Evolutionary conservation across 129 eudicot species (phyloP).

Genomic region (Chrysanthemum seticuspe): DNA sequence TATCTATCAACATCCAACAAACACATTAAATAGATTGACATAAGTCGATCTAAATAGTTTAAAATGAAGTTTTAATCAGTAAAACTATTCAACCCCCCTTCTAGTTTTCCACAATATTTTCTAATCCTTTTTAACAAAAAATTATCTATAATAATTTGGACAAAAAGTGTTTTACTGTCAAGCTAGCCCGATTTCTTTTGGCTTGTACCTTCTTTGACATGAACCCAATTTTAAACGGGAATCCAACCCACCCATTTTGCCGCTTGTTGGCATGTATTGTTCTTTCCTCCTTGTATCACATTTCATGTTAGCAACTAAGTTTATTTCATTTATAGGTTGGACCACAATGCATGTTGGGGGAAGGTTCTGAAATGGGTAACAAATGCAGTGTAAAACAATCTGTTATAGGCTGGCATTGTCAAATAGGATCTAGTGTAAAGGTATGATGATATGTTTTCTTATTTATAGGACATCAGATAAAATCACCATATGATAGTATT

Average conservation of each 20-base stretch:
- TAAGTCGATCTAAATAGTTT: too few species aligned
- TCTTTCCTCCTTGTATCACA: not conserved
- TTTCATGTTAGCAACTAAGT: not conserved
- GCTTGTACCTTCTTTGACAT: conserved; percentile 7
- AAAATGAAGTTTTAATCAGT: too few species aligned
- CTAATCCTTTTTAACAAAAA: too few species aligned
- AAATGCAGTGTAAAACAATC: conserved; percentile 95
- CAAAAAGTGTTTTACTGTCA: too few species aligned
- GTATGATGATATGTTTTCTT: conserved; percentile 30
- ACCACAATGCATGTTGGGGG: conserved; percentile 95
- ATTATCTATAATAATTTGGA: too few species aligned
- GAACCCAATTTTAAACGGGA: not conserved
- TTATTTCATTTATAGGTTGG: conserved; percentile 56
- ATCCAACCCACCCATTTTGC: too few species aligned
- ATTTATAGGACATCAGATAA: not conserved
- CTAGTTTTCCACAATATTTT: too few species aligned
- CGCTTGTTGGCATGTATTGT: not conserved
- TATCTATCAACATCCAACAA: too few species aligned
- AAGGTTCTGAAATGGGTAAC: conserved; percentile 95
- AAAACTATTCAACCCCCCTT: too few species aligned
- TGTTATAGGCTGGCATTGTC: conserved; percentile 90
- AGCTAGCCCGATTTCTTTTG: not conserved
- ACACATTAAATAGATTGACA: too few species aligned
- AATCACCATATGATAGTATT: conserved; percentile 14
- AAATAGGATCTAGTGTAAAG: conserved; percentile 96